A percentile compares a stretch with the other conserved stretches of the same genome.
Evolutionary conservation across 1,139 yeast species (phyloP).

Genomic region (Saccharomyces hybrid): DNA sequence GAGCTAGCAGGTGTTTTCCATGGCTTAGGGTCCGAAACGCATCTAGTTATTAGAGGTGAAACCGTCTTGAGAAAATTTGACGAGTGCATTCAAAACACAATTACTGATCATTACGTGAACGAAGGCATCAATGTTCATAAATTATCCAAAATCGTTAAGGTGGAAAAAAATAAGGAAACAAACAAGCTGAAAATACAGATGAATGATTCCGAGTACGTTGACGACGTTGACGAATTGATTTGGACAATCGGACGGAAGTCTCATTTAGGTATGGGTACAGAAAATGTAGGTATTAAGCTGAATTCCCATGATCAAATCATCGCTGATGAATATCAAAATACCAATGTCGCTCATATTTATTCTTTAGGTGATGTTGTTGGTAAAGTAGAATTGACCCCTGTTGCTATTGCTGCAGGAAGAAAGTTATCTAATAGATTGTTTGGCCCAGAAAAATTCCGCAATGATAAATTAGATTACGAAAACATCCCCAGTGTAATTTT

Average conservation of each 20-base stretch:
- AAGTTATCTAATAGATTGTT: slow-evolving; percentile 83
- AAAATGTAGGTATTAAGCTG: slow-evolving; percentile 61
- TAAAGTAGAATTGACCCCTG: slow-evolving; percentile 90
- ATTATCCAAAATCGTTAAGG: slow-evolving; percentile 47
- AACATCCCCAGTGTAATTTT: slow-evolving; percentile 89
- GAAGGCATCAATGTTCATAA: slow-evolving; percentile 79
- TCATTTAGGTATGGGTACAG: slow-evolving; percentile 64
- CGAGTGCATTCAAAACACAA: slow-evolving; percentile 64
- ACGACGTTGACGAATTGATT: slow-evolving; percentile 65
- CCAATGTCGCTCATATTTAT: slow-evolving; percentile 62
- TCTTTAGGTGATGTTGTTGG: slow-evolving; percentile 89
- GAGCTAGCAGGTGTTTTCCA: slow-evolving; percentile 93
- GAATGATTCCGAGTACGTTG: slow-evolving; percentile 46
- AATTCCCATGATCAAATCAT: slow-evolving; percentile 53
- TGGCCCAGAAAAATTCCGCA: slow-evolving; percentile 62
- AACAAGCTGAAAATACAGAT: slow-evolving; percentile 60
- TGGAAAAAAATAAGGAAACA: slow-evolving; percentile 48
- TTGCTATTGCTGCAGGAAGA: slow-evolving; percentile 98
- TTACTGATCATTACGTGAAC: slow-evolving; percentile 72
- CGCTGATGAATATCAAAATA: slow-evolving; percentile 83
- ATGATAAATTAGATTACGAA: slow-evolving; percentile 69
- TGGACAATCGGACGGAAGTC: slow-evolving; percentile 96
- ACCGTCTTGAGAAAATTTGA: slow-evolving; percentile 86
- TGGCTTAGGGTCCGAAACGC: slow-evolving; percentile 85
- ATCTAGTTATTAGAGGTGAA: slow-evolving; percentile 82